Percentiles rank a stretch among this genome's conserved stretches.
These are phyloP conservation scores for Pythium diclinum DNA, from an alignment of 352 stramenopile genomes.

Conservation along the genomic window DNA sequence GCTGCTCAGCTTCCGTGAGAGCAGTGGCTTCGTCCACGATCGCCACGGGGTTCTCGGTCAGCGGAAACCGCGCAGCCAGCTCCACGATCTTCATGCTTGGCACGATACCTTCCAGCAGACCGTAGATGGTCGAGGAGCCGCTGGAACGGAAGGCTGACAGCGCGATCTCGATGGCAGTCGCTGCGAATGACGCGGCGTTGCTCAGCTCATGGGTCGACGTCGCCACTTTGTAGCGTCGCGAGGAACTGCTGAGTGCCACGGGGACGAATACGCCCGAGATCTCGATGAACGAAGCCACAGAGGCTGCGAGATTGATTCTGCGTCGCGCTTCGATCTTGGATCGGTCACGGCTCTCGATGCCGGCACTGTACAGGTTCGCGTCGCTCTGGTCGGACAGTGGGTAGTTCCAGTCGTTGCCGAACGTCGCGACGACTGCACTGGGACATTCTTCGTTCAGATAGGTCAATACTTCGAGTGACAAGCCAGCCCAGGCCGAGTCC, in stretches of 20 bases:
- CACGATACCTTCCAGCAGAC: constrained; percentile 43
- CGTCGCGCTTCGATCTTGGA: constrained; percentile 60
- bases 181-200: constrained; percentile 30
- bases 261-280: constrained; percentile 55
- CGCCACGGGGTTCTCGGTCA: constrained; percentile 28
- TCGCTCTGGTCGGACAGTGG: constrained; percentile 48
- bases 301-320: constrained; percentile 59
- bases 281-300: constrained; percentile 58
- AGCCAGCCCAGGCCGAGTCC: constrained; percentile 74
- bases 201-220: background rate
- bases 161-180: constrained; percentile 49
- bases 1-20: constrained; percentile 15
- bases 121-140: constrained; percentile 29
- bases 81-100: constrained; percentile 60
- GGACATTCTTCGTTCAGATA: constrained; percentile 75
- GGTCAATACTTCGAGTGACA: constrained; percentile 68
- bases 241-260: constrained; percentile 34
- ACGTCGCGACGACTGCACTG: constrained; percentile 41
- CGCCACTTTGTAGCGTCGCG: constrained; percentile 9
- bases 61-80: constrained; percentile 45
- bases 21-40: constrained; percentile 34
- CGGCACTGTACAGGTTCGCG: constrained; percentile 40
- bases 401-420: constrained; percentile 78
- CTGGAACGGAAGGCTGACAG: constrained; percentile 36
- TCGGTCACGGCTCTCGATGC: constrained; percentile 38